A percentile compares a stretch with the other conserved stretches of the same genome.
phyloP scores from a whole-genome alignment of 495 filamentous ascomycete genomes.

The Daldinia vernicosa region DNA sequence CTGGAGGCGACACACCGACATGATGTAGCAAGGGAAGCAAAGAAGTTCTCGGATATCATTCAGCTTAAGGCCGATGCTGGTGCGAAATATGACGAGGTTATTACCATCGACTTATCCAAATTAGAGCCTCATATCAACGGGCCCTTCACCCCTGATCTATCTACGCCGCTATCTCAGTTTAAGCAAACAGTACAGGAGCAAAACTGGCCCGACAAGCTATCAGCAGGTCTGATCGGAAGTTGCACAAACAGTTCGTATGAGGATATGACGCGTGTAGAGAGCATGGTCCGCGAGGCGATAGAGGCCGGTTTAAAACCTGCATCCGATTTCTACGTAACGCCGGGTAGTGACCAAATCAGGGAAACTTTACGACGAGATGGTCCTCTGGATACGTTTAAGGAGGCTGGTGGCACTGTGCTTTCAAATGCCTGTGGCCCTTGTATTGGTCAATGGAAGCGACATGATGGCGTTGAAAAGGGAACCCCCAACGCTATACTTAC shows the following conservation, averaged over 20 bases:
- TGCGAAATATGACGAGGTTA: constrained; percentile 87
- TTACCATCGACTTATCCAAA: constrained; percentile 89
- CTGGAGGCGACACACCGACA: constrained; percentile 83
- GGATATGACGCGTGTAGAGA: constrained; percentile 95
- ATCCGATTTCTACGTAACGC: constrained; percentile 92
- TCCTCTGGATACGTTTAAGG: constrained; percentile 84
- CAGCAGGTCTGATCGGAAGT: constrained; percentile 92
- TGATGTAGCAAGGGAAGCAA: constrained; percentile 71
- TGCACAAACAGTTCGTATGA: constrained; percentile 99
- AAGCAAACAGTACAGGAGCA: constrained; percentile 82
- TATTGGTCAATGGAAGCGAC: constrained; percentile 96
- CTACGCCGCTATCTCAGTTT: constrained; percentile 89
- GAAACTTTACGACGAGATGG: constrained; percentile 88
- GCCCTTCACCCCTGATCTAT: constrained; percentile 94
- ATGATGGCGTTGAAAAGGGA: constrained; percentile 81
- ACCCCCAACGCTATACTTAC: constrained; percentile 94
- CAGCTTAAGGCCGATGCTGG: constrained; percentile 71
- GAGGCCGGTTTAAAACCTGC: constrained; percentile 88
- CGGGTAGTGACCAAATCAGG: constrained; percentile 95
- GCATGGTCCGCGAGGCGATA: constrained; percentile 87
- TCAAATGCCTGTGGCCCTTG: constrained; percentile 97
- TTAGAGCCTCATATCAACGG: constrained; percentile 98
- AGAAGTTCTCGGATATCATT: constrained; percentile 56
- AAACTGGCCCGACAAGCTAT: constrained; percentile 89
- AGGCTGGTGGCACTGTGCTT: constrained; percentile 86